Base-by-base conservation (phyloP, 805 yeast species). In the Candida caryicola region DNA sequence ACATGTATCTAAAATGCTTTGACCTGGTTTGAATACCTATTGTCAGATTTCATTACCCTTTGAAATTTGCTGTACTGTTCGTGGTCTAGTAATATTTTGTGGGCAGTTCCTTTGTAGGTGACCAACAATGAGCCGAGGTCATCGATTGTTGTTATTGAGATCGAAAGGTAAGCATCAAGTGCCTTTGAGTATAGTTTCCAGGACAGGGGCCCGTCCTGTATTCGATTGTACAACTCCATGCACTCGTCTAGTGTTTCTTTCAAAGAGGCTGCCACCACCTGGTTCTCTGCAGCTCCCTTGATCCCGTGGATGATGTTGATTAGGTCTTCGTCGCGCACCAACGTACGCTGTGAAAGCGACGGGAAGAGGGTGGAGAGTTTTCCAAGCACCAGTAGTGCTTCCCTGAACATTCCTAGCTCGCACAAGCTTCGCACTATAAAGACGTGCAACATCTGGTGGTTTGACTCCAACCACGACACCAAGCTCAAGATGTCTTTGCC, bases 351-450 rank as follows among this genome's bases (percentile, higher is more conserved):
- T 14, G 25, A 16, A 2, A 37, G 13, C n/a, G 13, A 13, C 2
- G 49, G 47, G 27, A 41, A 50, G 17, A 37, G n/a, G 2, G 29
- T 34, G 2, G 50, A 45, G 23, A 57, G 27, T 29, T 50, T 59
- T 17, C 40, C 41, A 23, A 60, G 37, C 5, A 64, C 33, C 23
- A 51, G 51, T 14, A 52, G 43, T 3, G 70, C 66, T 42, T 59
- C 64, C 5, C 40, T 39, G 9, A 51, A 36, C 21, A 47, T 41
- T 1, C 55, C 58, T 23, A 51, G 43, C 5, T 57, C 54, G 32
- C 66, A 58, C 4, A 66, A 49, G 16, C 57, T 39, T 4, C 55
- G 47, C 8, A 61, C 44, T 2, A 67, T 43, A 39, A 63, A 67
- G 3, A 43, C 32, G 18, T 53, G 50, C 17, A 66, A 36, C 33